Evolutionary conservation across 2,329 filamentous ascomycete species (phyloP).

Genomic region (Emmonsia crescens): DNA sequence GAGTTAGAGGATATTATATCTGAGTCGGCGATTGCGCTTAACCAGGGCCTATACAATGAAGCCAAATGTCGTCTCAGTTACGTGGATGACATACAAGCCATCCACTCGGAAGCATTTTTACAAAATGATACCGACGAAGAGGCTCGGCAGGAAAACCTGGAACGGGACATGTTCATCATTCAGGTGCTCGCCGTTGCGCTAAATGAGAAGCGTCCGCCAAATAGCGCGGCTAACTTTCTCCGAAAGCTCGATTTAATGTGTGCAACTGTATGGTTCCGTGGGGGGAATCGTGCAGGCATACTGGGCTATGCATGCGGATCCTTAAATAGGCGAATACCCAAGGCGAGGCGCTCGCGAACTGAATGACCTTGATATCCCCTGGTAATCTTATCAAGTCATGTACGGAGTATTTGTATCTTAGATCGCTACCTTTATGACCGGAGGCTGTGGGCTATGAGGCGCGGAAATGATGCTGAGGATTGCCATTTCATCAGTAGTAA

Average conservation of each 20-base stretch:
- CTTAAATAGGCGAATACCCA: not conserved
- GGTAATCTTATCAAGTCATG: not conserved
- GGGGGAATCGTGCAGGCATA: not conserved
- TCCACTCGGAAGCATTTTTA: not conserved
- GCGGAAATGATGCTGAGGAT: not conserved
- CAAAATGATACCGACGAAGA: not conserved
- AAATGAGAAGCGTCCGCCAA: not conserved
- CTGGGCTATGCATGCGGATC: not conserved
- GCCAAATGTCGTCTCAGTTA: not conserved
- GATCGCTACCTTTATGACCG: not conserved
- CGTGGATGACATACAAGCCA: not conserved
- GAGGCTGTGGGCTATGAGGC: not conserved
- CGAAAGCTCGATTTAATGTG: not conserved
- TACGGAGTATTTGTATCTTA: too few species aligned
- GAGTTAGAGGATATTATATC: not conserved
- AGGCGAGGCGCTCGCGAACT: not conserved
- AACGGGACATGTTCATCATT: not conserved
- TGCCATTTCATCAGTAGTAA: not conserved
- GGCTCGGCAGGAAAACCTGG: not conserved
- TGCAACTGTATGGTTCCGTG: not conserved
- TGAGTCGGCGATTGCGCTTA: not conserved
- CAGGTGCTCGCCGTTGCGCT: not conserved
- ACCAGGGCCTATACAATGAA: not conserved
- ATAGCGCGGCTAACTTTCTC: not conserved
- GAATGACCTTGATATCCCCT: not conserved